Percentiles rank a stretch among this genome's conserved stretches.
These are phyloP conservation scores for Paraconiothyrium brasiliense DNA, from an alignment of 2,329 filamentous ascomycete species.

Conservation along the genomic window DNA sequence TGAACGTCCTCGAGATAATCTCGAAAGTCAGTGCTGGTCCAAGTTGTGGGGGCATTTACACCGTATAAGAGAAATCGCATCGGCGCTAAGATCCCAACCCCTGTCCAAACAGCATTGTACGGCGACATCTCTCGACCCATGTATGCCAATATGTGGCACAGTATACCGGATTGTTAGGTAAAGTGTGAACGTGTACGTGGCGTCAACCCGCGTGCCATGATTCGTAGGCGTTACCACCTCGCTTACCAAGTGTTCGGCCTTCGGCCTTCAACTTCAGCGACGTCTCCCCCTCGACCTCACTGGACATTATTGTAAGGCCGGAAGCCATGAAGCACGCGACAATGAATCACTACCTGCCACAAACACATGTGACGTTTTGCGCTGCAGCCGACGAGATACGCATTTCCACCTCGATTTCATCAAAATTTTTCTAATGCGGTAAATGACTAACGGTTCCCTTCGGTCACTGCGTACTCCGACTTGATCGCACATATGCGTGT, in stretches of 20 bases:
- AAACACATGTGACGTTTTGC: not conserved
- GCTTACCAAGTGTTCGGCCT: constrained; percentile 8
- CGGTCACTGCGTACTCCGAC: not conserved
- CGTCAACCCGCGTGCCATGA: not conserved
- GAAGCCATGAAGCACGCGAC: constrained; percentile 5
- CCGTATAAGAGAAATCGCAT: not conserved
- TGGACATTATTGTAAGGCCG: not conserved
- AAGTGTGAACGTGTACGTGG: not conserved
- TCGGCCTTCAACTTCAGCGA: constrained; percentile 10
- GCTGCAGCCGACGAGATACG: not conserved
- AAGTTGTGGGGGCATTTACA: not conserved
- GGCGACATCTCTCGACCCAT: not conserved
- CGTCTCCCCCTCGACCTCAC: not conserved
- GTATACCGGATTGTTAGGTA: not conserved
- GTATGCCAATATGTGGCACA: not conserved
- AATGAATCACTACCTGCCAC: too few species aligned
- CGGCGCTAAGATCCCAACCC: not conserved
- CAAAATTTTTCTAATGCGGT: not conserved
- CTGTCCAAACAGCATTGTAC: not conserved
- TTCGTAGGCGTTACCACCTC: not conserved
- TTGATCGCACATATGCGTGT: not conserved
- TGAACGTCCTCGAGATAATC: not conserved
- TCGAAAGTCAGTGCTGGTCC: not conserved
- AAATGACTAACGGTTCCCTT: not conserved
- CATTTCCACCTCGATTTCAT: not conserved